phyloP scores from a whole-genome alignment of 202 grass and related monocot species.

The Setaria viridis region DNA sequence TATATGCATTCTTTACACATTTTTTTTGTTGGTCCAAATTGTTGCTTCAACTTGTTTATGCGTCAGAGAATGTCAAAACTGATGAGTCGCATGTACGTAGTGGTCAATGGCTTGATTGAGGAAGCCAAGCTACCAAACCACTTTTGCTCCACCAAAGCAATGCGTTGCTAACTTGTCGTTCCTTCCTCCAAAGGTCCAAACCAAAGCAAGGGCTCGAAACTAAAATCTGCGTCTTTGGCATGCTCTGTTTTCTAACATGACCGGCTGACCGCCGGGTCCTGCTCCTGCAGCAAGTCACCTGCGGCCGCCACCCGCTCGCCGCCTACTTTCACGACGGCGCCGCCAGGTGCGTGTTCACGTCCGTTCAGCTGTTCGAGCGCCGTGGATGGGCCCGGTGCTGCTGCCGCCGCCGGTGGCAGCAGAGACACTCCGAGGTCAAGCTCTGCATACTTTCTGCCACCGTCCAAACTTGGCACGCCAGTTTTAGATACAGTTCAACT shows the following conservation, averaged over 20 bases:
- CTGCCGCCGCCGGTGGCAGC: constrained; percentile 56
- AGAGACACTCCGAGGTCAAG: constrained; percentile 61
- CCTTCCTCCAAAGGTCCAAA: background rate
- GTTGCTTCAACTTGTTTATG: constrained; percentile 42
- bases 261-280: background rate
- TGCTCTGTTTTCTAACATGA: background rate
- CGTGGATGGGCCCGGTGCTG: constrained; percentile 50
- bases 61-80: constrained; percentile 52
- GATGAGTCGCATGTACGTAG: constrained; percentile 5
- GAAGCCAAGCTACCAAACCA: constrained; percentile 28
- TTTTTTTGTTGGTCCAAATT: constrained; percentile 15
- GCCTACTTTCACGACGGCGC: constrained; percentile 66
- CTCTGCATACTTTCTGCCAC: background rate
- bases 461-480: background rate
- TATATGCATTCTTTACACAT: constrained; percentile 3
- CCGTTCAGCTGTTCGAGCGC: constrained; percentile 62
- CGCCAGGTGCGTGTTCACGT: constrained; percentile 80
- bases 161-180: background rate
- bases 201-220: background rate
- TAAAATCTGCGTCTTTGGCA: background rate
- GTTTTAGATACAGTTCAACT: background rate
- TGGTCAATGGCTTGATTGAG: constrained; percentile 47
- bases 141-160: constrained; percentile 52
- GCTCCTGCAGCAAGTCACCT: constrained; percentile 91
- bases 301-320: constrained; percentile 57